Evolutionary conservation across 192 early-diverging fungal species (phyloP).

Genomic region (Backusella luteola): DNA sequence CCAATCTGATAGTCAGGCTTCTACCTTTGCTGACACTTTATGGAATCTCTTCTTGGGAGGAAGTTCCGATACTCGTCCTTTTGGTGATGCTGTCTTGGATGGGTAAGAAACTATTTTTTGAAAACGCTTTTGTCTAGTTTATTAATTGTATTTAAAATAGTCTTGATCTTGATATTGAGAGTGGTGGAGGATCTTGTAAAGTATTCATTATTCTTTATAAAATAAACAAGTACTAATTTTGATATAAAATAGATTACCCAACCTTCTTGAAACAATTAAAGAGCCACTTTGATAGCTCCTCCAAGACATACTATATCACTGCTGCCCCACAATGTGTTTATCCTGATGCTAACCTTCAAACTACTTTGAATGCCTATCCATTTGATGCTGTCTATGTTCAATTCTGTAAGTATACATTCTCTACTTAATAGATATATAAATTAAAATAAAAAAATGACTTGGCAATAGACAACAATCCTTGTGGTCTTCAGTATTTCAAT

Average conservation of each 20-base stretch:
- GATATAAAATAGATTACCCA: conserved; percentile 41
- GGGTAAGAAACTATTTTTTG: conserved; percentile 16
- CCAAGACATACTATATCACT: conserved; percentile 54
- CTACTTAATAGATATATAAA: not conserved
- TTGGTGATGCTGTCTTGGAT: conserved; percentile 61
- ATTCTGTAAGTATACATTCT: conserved; percentile 40
- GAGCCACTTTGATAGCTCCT: conserved; percentile 38
- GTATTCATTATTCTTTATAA: not conserved
- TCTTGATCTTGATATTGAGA: conserved; percentile 62
- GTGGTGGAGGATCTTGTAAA: conserved; percentile 45
- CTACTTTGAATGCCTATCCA: conserved; percentile 48
- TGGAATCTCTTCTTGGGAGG: conserved; percentile 63
- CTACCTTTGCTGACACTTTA: conserved; percentile 49
- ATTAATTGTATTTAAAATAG: conserved; percentile 11
- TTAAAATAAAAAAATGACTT: not conserved
- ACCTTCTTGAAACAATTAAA: conserved; percentile 50
- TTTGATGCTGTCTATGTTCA: conserved; percentile 64
- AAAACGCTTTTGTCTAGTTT: not conserved
- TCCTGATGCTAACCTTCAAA: conserved; percentile 59
- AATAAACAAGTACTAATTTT: not conserved
- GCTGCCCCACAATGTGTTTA: conserved; percentile 63
- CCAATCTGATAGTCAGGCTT: conserved; percentile 32
- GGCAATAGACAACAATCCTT: conserved; percentile 55
- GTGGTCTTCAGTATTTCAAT: conserved; percentile 30
- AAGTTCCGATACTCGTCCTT: conserved; percentile 46